phyloP scores from a whole-genome alignment of 208 protist species.

The Leishmania lainsoni region DNA sequence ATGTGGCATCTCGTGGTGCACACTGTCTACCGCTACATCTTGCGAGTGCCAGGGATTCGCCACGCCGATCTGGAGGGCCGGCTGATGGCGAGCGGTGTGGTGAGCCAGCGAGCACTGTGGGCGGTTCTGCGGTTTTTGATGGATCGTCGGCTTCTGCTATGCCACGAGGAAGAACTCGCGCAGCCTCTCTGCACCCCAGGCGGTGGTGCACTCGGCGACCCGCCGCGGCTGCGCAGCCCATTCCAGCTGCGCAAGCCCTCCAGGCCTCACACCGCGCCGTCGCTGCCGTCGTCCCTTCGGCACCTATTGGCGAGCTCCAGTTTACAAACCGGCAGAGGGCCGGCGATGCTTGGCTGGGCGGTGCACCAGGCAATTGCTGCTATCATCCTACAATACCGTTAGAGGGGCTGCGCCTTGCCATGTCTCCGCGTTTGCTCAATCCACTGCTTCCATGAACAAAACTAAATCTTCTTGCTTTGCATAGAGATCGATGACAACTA shows the following conservation, averaged over 20 bases:
- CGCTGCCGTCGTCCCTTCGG: background rate
- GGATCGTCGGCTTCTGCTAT: constrained; percentile 21
- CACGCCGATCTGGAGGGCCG: constrained; percentile 44
- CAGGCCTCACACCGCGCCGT: background rate
- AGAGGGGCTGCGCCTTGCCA: constrained; percentile 10
- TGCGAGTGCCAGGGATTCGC: constrained; percentile 57
- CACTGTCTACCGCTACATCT: constrained; percentile 56
- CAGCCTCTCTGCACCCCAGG: constrained; percentile 1
- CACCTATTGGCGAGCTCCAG: background rate
- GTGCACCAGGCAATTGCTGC: constrained; percentile 1
- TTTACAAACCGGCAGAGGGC: background rate
- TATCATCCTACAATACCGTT: constrained; percentile 21
- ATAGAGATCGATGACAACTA: background rate
- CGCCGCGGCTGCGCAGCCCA: constrained; percentile 10
- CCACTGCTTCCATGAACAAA: background rate
- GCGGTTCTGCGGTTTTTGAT: constrained; percentile 61
- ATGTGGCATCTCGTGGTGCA: constrained; percentile 73
- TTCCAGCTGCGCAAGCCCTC: constrained; percentile 14
- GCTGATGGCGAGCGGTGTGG: constrained; percentile 48
- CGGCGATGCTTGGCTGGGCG: background rate
- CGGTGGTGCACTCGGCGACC: constrained; percentile 7
- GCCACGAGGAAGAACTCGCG: constrained; percentile 19
- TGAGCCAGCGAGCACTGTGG: constrained; percentile 49
- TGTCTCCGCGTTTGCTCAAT: constrained; percentile 8
- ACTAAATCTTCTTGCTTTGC: background rate